A percentile compares a stretch with the other conserved stretches of the same genome.
These are phyloP conservation scores for Penicillium sp. DNA, from an alignment of 2,329 filamentous ascomycete genomes.

Conservation along the genomic window DNA sequence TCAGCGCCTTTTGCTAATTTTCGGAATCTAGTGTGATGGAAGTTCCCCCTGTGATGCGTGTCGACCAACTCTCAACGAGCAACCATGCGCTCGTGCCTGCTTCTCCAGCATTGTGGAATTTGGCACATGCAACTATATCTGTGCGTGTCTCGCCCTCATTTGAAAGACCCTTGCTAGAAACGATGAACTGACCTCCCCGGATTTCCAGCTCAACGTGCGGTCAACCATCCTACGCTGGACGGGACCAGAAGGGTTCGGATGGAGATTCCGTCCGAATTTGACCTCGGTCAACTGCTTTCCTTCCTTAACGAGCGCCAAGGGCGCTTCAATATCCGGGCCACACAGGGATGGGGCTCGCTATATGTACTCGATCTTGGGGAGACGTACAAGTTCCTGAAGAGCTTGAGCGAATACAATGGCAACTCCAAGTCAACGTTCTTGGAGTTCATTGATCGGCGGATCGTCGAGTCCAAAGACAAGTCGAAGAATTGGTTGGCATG, in stretches of 20 bases:
- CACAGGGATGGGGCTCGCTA: constrained; percentile 37
- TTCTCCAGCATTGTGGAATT: constrained; percentile 42
- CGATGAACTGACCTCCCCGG: constrained; percentile 14
- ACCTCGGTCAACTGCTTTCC: constrained; percentile 33
- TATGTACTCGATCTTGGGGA: constrained; percentile 40
- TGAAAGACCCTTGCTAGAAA: not conserved
- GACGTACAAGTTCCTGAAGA: constrained; percentile 37
- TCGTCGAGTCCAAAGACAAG: constrained; percentile 41
- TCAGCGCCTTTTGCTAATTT: no score
- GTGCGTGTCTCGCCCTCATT: constrained; percentile 22
- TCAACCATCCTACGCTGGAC: constrained; percentile 38
- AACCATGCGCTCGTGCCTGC: constrained; percentile 40
- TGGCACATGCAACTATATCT: constrained; percentile 43
- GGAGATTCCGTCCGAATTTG: constrained; percentile 37
- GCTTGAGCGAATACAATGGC: constrained; percentile 34
- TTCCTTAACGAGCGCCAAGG: constrained; percentile 35
- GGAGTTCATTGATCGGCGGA: constrained; percentile 41
- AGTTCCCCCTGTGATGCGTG: constrained; percentile 39
- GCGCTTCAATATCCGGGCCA: constrained; percentile 41
- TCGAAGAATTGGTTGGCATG: constrained; percentile 41
- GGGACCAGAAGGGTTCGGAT: constrained; percentile 32
- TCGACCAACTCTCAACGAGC: constrained; percentile 37
- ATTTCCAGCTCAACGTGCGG: constrained; percentile 36
- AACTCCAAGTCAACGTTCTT: constrained; percentile 36
- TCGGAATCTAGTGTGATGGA: constrained; percentile 33